Percentiles rank a stretch among this genome's conserved stretches.
phyloP scores from a whole-genome alignment of 371 early-diverging fungal species.

The Mortierella sp. region DNA sequence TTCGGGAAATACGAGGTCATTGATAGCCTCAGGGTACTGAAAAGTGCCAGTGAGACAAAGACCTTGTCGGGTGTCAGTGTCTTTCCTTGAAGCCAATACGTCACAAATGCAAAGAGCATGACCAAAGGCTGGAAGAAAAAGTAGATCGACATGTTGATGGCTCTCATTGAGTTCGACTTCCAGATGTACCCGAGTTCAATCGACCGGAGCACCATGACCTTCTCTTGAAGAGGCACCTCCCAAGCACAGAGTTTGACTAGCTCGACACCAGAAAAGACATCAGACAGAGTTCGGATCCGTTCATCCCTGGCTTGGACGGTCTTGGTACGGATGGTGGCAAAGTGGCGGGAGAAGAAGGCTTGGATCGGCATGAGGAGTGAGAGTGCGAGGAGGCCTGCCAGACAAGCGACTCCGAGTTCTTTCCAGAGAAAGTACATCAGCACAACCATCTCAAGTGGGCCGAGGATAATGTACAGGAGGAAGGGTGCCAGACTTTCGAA shows the following conservation, averaged over 20 bases:
- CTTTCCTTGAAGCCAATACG: conserved; percentile 34
- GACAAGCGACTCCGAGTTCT: conserved; percentile 64
- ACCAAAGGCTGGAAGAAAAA: conserved; percentile 59
- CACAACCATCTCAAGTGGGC: conserved; percentile 32
- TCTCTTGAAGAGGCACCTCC: conserved; percentile 56
- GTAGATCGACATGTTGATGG: conserved; percentile 31
- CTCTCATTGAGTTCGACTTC: conserved; percentile 24
- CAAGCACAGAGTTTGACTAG: conserved; percentile 59
- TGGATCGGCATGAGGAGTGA: conserved; percentile 40
- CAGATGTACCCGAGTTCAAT: conserved; percentile 24
- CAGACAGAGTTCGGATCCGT: conserved; percentile 67
- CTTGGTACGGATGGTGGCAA: conserved; percentile 53
- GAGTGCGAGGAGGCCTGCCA: conserved; percentile 71
- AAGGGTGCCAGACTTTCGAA: conserved; percentile 34
- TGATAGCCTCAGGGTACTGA: conserved; percentile 55
- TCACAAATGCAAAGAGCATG: conserved; percentile 30
- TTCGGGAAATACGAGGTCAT: conserved; percentile 65
- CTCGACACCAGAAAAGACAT: conserved; percentile 59
- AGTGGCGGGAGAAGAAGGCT: conserved; percentile 23
- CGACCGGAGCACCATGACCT: conserved; percentile 18
- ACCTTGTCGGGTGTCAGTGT: conserved; percentile 37
- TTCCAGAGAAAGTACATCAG: conserved; percentile 67
- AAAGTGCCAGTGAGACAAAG: conserved; percentile 40
- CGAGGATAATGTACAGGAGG: conserved; percentile 10
- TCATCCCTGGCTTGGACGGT: conserved; percentile 67